phyloP scores from a whole-genome alignment of 768 basidiomycete species.

The Cystobasidium onofrii region DNA sequence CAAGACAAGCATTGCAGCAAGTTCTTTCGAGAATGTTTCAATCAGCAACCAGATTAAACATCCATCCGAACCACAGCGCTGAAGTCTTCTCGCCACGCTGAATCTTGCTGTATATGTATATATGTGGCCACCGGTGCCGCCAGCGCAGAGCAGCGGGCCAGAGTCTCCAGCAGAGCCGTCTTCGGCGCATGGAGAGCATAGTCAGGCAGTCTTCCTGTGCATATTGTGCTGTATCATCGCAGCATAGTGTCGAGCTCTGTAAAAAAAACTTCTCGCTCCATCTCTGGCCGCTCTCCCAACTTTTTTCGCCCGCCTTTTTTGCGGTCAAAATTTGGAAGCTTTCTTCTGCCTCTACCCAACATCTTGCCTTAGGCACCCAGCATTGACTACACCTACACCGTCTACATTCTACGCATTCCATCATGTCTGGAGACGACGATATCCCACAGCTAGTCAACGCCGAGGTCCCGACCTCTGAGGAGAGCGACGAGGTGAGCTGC shows the following conservation, averaged over 20 bases:
- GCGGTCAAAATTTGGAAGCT: background rate
- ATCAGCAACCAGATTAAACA: too few species aligned
- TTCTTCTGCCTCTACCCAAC: background rate
- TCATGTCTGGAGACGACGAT: constrained; percentile 26
- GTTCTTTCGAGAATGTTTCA: too few species aligned
- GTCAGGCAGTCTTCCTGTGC: too few species aligned
- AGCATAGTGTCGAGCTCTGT: background rate
- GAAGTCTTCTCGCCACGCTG: too few species aligned
- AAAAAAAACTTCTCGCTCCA: background rate
- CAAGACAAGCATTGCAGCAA: too few species aligned
- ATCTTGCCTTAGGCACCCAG: background rate
- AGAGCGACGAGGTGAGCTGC: constrained; percentile 25
- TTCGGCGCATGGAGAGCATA: too few species aligned
- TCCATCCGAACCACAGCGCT: too few species aligned
- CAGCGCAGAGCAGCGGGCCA: too few species aligned
- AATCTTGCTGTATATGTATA: too few species aligned
- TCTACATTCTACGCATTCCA: background rate
- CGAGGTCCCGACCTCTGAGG: constrained; percentile 21
- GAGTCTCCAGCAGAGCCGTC: too few species aligned
- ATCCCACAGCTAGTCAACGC: constrained; percentile 31
- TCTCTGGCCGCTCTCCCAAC: background rate
- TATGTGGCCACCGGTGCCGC: too few species aligned
- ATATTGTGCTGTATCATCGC: background rate
- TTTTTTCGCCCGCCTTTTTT: background rate
- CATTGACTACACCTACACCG: background rate